Base-by-base conservation (phyloP, 176 grass and related monocot genomes). In the Carex kokanica region DNA sequence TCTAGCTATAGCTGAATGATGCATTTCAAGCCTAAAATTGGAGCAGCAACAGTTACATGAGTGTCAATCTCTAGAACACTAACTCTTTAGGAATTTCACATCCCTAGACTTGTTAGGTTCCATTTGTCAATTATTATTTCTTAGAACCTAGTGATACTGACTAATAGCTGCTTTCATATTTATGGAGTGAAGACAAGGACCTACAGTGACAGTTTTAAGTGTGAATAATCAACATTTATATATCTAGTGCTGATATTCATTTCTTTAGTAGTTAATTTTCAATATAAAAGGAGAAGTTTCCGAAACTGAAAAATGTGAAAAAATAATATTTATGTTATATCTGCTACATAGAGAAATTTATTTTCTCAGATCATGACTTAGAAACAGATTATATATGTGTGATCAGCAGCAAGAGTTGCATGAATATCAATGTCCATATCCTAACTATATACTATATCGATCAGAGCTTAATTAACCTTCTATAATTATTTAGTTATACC, bases 81-180 rank as follows among this genome's bases (percentile, higher is more conserved):
- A 82, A 82, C 15, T 67, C 41, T 12, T 16, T 49, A 64, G 41
- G 57, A 81, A 17, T 82, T 45, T 71, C 17, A n/a, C 16, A 23
- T 8, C 36, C 45, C 18, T 71, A 71, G 36, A n/a, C 12, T 38
- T 77, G 49, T 56, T 56, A 78, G 51, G 73, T 78, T 34, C 23
- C 56, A 74, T 56, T 17, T 55, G 51, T 78, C 73, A 78, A 78
- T 56, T 78, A 71, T 64, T 49, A 61, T 32, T 54, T 56, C 24
- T 78, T 29, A 56, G 45, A 54, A 32, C 24, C 49, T 78, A 78
- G 24, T 78, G 47, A 78, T 78, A 32, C 51, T 55, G 49, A 78
- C 47, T 54, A 55, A 1, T 78, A 78, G 73, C 73, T 78, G 51
- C 73, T 78, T 56, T 78, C 49, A 56, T 78, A 78, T 78, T 78